These are phyloP conservation scores for Moesziomyces antarcticus DNA, from an alignment of 1,284 basidiomycete species.

Conservation along the genomic window DNA sequence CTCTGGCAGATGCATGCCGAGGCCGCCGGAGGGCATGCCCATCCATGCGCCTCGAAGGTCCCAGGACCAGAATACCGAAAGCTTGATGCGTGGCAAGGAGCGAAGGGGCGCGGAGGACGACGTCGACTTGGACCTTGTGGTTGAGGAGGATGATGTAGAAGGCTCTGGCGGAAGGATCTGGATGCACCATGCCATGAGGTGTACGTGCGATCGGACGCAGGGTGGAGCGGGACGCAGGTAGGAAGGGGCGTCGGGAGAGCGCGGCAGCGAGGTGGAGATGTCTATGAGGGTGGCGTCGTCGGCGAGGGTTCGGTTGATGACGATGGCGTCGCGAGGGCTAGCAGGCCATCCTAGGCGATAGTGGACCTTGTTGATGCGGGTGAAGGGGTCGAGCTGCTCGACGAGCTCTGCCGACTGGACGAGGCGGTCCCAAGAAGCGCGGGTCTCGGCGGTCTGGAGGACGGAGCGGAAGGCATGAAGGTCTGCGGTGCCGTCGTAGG, in stretches of 20 bases:
- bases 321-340: constrained; percentile 71
- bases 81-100: constrained; percentile 57
- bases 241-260: constrained; percentile 88
- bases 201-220: constrained; percentile 89
- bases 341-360: constrained; percentile 96
- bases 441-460: constrained; percentile 83
- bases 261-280: constrained; percentile 93
- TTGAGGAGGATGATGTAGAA: constrained; percentile 64
- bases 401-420: constrained; percentile 85
- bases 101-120: constrained; percentile 15
- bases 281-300: constrained; percentile 78
- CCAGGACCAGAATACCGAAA: constrained; percentile 96
- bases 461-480: constrained; percentile 85
- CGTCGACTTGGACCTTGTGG: constrained; percentile 5
- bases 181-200: constrained; percentile 90
- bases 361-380: constrained; percentile 86
- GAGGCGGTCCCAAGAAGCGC: constrained; percentile 81
- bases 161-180: constrained; percentile 73
- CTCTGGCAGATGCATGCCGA: constrained; percentile 76
- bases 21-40: constrained; percentile 60
- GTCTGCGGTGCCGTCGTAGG: constrained; percentile 74
- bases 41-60: constrained; percentile 87
- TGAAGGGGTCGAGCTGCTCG: constrained; percentile 86
- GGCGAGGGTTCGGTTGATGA: constrained; percentile 43
- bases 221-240: constrained; percentile 94